Percentiles rank a stretch among this genome's conserved stretches.
Conservation (phyloP, 345 rosid genomes). For the Salix exigua region DNA sequence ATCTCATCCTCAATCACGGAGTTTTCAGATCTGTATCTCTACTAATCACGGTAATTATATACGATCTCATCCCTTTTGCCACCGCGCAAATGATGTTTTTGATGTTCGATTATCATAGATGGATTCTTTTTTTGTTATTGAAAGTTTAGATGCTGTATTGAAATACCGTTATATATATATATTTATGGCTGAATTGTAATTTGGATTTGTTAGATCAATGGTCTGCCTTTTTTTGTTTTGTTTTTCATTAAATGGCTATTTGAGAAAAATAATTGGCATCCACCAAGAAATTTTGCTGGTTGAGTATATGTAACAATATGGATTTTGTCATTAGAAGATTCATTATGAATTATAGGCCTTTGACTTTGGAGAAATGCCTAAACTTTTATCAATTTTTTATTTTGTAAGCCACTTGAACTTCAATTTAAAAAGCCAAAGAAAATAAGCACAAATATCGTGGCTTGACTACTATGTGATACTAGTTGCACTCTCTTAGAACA, state of each 20-base stretch:
- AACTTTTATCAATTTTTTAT: background rate
- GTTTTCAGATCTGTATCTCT: conserved; percentile 8
- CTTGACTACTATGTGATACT: background rate
- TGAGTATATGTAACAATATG: too few relatives aligned
- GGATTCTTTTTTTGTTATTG: background rate
- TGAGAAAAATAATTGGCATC: background rate
- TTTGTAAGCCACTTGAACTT: background rate
- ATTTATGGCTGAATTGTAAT: background rate
- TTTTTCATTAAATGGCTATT: background rate
- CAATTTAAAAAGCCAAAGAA: too few relatives aligned
- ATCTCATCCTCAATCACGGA: conserved; percentile 6
- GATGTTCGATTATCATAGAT: background rate
- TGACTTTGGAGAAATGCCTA: background rate
- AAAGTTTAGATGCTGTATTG: background rate
- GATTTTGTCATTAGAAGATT: too few relatives aligned
- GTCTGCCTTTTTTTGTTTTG: background rate
- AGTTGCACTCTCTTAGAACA: background rate
- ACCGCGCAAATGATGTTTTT: background rate
- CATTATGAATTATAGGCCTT: background rate
- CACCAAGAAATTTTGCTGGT: background rate
- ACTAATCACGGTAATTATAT: conserved; percentile 3
- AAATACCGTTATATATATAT: too few relatives aligned
- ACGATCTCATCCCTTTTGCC: background rate
- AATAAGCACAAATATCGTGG: background rate
- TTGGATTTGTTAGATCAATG: background rate